Percentiles rank a stretch among this genome's conserved stretches.
These are phyloP conservation scores for Fusarium duplospermum DNA, from an alignment of 2,329 filamentous ascomycete species.

Conservation along the genomic window DNA sequence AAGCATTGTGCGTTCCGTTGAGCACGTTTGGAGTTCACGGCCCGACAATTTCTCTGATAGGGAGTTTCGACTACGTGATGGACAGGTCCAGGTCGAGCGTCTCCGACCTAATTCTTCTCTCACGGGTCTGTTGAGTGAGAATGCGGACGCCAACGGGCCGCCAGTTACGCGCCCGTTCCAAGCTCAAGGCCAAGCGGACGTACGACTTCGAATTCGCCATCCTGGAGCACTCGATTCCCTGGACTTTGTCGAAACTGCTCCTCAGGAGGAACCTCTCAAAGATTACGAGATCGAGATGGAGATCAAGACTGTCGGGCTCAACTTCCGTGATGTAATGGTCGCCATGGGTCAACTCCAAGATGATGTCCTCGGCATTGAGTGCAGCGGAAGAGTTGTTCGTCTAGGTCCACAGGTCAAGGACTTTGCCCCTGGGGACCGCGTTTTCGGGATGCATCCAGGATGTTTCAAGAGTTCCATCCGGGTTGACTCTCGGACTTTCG, in stretches of 20 bases:
- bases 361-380: neutral
- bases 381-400: neutral
- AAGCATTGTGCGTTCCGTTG: neutral
- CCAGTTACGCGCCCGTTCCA: neutral
- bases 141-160: neutral
- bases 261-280: neutral
- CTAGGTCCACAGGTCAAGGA: neutral
- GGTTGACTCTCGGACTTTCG: neutral
- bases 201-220: neutral
- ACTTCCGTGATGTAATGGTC: neutral
- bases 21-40: neutral
- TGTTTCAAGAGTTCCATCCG: neutral
- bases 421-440: neutral
- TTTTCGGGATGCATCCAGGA: neutral
- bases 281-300: neutral
- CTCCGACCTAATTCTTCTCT: neutral
- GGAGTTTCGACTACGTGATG: neutral
- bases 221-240: neutral
- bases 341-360: neutral
- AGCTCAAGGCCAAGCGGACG: neutral
- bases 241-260: neutral
- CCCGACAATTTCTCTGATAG: neutral
- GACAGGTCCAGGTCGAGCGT: neutral
- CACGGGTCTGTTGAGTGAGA: neutral
- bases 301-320: neutral